These are phyloP conservation scores for bread wheat (Triticum aestivum) DNA, from an alignment of 176 grass and related monocot genomes.

Conservation along the genomic window DNA sequence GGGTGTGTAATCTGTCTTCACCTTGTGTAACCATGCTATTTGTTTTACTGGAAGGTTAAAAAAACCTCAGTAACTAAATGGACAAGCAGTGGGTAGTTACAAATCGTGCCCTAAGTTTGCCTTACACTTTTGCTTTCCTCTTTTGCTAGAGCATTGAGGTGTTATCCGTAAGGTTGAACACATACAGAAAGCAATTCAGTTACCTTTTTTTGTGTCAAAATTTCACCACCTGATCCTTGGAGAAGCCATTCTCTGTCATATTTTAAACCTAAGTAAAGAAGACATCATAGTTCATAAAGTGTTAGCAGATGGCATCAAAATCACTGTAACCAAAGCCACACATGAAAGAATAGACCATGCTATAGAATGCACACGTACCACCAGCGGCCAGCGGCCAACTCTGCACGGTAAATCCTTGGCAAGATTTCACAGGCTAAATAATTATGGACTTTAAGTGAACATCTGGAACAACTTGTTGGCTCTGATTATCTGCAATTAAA, in stretches of 20 bases:
- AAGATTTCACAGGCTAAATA: slow-evolving; percentile 96
- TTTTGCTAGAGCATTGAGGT: neutral
- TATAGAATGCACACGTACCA: slow-evolving; percentile 51
- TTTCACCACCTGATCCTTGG: slow-evolving; percentile 70
- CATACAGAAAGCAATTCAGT: neutral
- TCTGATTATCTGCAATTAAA: slow-evolving; percentile 46
- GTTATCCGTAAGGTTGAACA: neutral
- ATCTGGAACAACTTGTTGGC: slow-evolving; percentile 26
- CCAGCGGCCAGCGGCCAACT: slow-evolving; percentile 68
- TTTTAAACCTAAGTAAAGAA: slow-evolving; percentile 61
- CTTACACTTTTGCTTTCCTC: neutral
- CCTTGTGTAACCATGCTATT: too few relatives aligned
- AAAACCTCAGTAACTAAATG: neutral
- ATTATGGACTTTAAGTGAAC: slow-evolving; percentile 70
- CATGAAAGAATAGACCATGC: neutral
- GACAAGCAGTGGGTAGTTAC: neutral
- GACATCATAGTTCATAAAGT: neutral
- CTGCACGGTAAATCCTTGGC: slow-evolving; percentile 67
- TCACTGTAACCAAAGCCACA: slow-evolving; percentile 11
- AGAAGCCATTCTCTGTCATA: slow-evolving; percentile 99
- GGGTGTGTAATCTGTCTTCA: neutral
- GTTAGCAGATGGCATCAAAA: too few relatives aligned
- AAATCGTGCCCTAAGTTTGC: neutral
- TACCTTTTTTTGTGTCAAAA: slow-evolving; percentile 95
- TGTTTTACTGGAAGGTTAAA: neutral